These are phyloP conservation scores for Beauveria australis DNA, from an alignment of 2,329 filamentous ascomycete genomes.

Conservation along the genomic window DNA sequence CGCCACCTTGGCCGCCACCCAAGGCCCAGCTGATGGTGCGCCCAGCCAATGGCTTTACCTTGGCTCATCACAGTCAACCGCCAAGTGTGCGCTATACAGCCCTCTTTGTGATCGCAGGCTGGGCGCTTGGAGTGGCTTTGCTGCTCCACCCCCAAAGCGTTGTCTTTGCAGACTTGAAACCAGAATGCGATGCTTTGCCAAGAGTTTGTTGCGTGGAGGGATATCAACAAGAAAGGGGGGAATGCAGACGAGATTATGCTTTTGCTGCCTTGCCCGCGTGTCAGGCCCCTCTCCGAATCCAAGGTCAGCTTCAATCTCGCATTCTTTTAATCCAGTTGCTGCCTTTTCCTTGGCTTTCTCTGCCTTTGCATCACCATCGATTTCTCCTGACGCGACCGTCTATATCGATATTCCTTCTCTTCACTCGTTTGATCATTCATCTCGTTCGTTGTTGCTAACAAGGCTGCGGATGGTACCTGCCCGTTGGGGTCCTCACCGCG, in stretches of 20 bases:
- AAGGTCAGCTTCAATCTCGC: not conserved
- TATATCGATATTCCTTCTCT: not conserved
- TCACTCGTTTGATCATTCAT: not conserved
- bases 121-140: not conserved
- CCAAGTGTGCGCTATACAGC: not conserved
- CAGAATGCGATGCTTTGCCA: slow-evolving; percentile 3
- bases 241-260: not conserved
- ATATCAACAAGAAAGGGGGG: not conserved
- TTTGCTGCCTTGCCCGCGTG: not conserved
- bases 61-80: not conserved
- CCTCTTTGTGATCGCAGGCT: not conserved
- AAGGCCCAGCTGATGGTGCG: not conserved
- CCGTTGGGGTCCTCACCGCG: not conserved
- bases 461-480: not conserved
- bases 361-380: not conserved
- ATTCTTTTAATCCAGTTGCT: not conserved
- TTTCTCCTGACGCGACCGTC: not conserved
- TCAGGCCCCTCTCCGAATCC: not conserved
- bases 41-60: slow-evolving; percentile 3
- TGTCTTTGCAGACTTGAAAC: not conserved
- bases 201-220: not conserved
- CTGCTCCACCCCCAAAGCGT: slow-evolving; percentile 4
- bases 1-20: not conserved
- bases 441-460: not conserved
- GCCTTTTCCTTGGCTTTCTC: not conserved